These are phyloP conservation scores for Lodderomyces jiufengensis DNA, from an alignment of 1,139 yeast species.

Conservation along the genomic window DNA sequence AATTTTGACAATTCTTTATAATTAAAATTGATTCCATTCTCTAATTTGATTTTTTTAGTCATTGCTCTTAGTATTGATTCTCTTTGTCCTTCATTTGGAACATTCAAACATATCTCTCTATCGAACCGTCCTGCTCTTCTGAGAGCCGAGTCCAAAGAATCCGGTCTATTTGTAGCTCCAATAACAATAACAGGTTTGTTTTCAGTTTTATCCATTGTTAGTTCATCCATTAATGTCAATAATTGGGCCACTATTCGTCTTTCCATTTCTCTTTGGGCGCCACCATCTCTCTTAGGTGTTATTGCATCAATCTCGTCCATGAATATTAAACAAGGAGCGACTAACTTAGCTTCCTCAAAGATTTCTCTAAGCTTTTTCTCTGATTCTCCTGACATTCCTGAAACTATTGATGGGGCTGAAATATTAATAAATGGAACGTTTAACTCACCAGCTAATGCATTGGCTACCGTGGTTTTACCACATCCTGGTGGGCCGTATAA, in stretches of 20 bases:
- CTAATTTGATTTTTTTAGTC: conserved; percentile 60
- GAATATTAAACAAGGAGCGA: conserved; percentile 91
- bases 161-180: conserved; percentile 50
- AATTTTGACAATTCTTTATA: conserved; percentile 74
- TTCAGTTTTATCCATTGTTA: conserved; percentile 79
- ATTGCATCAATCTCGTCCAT: conserved; percentile 97
- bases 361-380: conserved; percentile 91
- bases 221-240: conserved; percentile 79
- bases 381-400: conserved; percentile 99
- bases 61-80: conserved; percentile 71
- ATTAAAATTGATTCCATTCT: conserved; percentile 60
- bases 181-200: conserved; percentile 78
- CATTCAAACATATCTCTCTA: conserved; percentile 62
- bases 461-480: conserved; percentile 95
- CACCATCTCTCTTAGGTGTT: conserved; percentile 93
- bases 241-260: conserved; percentile 94
- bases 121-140: conserved; percentile 50
- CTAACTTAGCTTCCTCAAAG: conserved; percentile 83
- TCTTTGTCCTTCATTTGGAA: conserved; percentile 86
- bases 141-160: conserved; percentile 46
- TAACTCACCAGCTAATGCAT: conserved; percentile 92
- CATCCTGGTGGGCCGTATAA: conserved; percentile 99
- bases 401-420: conserved; percentile 94
- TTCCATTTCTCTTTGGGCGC: conserved; percentile 98
- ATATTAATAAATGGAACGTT: conserved; percentile 89